Base-by-base conservation (phyloP, 2,329 filamentous ascomycete species). In the Colletotrichum lupini region DNA sequence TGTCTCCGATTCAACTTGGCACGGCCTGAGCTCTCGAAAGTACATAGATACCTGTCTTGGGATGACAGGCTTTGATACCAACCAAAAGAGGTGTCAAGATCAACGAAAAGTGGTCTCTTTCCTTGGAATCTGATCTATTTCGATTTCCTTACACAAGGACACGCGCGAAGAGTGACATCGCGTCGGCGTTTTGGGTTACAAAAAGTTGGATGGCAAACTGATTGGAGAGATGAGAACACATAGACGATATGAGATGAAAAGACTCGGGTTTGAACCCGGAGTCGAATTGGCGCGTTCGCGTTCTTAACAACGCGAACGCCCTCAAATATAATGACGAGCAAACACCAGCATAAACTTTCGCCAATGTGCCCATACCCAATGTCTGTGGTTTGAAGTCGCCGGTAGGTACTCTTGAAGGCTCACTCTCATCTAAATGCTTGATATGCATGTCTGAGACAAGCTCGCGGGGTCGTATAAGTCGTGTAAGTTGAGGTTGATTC, bases 141-240 rank as follows among this genome's bases (percentile, higher is more conserved):
- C 56, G 37, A 35, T 60, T 66, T 56, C 67, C 61, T 66, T 62
- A 32, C 56, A 46, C 60, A 32, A 57, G 60, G 22, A 46, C 22
- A 73, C 28, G 67, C 60, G 61, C 60, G 56, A 60, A 24, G 57
- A 24, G 11, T 49, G 46, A 73, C 7, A 49, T 35, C 56, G 71
- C 67, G 60, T 56, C 59, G 71, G 71, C 71, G 71, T 71, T 73
- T 57, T 9, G 71, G 71, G 42, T 66, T 3, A 71, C 63, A 60
- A 73, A 65, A 70, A 26, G 60, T 66, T 30, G 67, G 67, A 61
- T 53, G 71, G 67, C 61, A 71, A 42, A 57, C 57, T 73, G 60
- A 66, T 73, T 71, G 60, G 52, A 61, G 49, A 62, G n/a, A 49
- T 28, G 53, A 60, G n/a, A 19, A 19, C 26, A 42, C 22, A 65